Evolutionary conservation across 306 rosid species (phyloP).

Genomic region (Prosopis cineraria): DNA sequence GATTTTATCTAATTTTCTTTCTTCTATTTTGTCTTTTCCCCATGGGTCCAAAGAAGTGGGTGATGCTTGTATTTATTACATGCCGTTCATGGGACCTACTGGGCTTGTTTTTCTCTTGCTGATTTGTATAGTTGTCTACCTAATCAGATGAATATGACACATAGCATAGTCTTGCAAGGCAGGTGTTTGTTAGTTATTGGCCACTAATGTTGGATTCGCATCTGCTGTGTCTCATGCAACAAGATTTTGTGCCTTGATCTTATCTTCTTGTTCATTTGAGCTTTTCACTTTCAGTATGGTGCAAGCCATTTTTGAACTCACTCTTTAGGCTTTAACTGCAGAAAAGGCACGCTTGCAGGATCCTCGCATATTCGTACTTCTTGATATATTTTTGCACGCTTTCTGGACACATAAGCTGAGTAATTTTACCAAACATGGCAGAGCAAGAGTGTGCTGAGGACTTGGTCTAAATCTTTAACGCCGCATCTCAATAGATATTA

Average conservation of each 20-base stretch:
- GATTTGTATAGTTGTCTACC: no score
- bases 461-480: no score
- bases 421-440: neutral
- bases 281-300: neutral
- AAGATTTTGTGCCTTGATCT: slow-evolving; percentile 4
- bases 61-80: slow-evolving; percentile 18
- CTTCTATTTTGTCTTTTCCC: neutral
- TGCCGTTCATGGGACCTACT: slow-evolving; percentile 40
- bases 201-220: slow-evolving; percentile 26
- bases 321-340: neutral
- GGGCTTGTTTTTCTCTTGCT: neutral
- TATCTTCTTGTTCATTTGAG: neutral
- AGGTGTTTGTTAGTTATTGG: slow-evolving; percentile 3
- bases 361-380: neutral
- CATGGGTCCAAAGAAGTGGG: neutral
- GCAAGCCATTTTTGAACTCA: neutral
- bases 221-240: neutral
- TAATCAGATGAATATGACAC: slow-evolving; percentile 32
- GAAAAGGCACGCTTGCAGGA: neutral
- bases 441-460: neutral
- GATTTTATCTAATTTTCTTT: neutral
- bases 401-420: neutral
- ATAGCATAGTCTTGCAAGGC: neutral
- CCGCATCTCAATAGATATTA: no score
- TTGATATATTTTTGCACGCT: neutral